Conservation (phyloP, 2,329 filamentous ascomycete genomes). For the Trichoderma lentiforme region DNA sequence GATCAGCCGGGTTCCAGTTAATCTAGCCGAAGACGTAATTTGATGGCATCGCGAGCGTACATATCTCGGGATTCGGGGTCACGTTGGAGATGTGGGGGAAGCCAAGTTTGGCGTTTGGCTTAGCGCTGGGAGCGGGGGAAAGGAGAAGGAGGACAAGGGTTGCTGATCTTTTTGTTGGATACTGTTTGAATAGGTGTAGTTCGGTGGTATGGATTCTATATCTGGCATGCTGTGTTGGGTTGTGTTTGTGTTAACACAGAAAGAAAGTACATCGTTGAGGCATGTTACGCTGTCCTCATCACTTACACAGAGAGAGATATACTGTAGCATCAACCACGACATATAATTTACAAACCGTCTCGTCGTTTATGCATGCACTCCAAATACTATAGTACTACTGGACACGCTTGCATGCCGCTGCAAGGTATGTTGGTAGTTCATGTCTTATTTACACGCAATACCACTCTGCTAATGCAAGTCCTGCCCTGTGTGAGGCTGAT, state of each 20-base stretch:
- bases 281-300: background rate
- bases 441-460: background rate
- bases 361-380: background rate
- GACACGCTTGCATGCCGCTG: background rate
- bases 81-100: slow-evolving; percentile 9
- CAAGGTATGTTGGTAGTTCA: background rate
- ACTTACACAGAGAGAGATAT: background rate
- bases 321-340: background rate
- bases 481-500: background rate
- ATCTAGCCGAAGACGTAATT: slow-evolving; percentile 5
- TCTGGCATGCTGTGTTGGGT: background rate
- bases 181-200: background rate
- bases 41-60: background rate
- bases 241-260: background rate
- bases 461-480: slow-evolving; percentile 6
- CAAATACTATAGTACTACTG: background rate
- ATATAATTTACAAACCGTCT: background rate
- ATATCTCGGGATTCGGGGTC: slow-evolving; percentile 15
- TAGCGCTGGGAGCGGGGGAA: slow-evolving; percentile 6
- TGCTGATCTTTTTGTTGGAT: background rate
- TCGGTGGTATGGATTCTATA: background rate
- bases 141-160: background rate
- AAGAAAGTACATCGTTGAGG: background rate
- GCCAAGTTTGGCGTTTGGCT: background rate
- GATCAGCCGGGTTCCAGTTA: background rate